Base-by-base conservation (phyloP, 1,139 yeast genomes). In the Candida tropicalis region DNA sequence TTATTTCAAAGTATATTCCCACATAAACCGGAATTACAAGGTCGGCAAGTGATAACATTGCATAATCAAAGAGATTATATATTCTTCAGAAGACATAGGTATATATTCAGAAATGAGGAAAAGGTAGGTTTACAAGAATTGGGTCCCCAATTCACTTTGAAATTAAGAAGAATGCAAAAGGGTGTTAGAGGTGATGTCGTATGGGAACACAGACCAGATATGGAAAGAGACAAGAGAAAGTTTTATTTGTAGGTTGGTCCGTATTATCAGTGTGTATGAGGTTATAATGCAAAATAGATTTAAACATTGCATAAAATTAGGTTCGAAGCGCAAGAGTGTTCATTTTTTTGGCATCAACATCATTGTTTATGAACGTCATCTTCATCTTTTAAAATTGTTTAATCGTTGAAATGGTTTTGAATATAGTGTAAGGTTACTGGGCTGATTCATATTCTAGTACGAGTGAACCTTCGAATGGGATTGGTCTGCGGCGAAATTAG, bases 11-110 rank as follows among this genome's bases (percentile, higher is more conserved):
- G 96, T 2, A 73, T 95, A 26, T 89, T 91, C 67, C 99, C 99
- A 2, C 90, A 87, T 47, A 79, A 80, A 48, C 99, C 99, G 1
- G 97, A 93, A 60, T 79, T 95, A 55, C 86, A 87, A 63, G 99
- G 99, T 28, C 79, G 99, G 55, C 97, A 93, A 63, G 99, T 89
- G 40, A 86, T 93, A 32, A 93, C 99, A 0, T 68, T 93, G 60
- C 99, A 93, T 63, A 93, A 93, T 63, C 99, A 93, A 64, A 78
- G 99, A 70, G 99, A 93, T 63, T 95, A 78, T 62, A 87, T 93
- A 39, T 93, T 93, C 59, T 90, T 93, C 75, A 79, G 99, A 66
- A 82, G 98, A 68, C 99, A 93, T 62, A 79, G 99, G 58, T 93
- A 93, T 59, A 73, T 89, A 6, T 93, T 93, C 68, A 77, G 82